Evolutionary conservation across 106 monocot genomes (phyloP).

Genomic region (Dendrobium officinale): DNA sequence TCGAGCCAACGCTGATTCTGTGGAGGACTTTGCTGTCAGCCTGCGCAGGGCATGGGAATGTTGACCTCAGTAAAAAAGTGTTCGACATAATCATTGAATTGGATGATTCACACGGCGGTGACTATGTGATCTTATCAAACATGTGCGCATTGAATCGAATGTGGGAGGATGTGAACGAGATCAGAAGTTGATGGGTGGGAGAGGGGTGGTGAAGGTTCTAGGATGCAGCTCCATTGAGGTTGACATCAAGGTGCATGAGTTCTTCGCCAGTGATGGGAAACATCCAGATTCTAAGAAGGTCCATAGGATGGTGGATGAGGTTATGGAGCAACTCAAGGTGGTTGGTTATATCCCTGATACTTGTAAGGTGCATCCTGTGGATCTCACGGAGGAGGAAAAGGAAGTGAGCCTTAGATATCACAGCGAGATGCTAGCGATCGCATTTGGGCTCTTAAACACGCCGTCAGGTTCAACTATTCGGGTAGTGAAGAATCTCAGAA

Average conservation of each 20-base stretch:
- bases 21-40: slow-evolving; percentile 68
- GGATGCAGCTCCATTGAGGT: slow-evolving; percentile 79
- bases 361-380: slow-evolving; percentile 37
- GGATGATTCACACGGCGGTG: slow-evolving; percentile 60
- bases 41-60: slow-evolving; percentile 41
- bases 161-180: slow-evolving; percentile 41
- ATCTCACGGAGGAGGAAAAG: slow-evolving; percentile 62
- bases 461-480: slow-evolving; percentile 50
- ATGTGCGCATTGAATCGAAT: slow-evolving; percentile 42
- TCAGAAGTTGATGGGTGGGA: slow-evolving; percentile 55
- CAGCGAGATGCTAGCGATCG: slow-evolving; percentile 83
- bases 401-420: slow-evolving; percentile 61
- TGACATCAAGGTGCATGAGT: slow-evolving; percentile 54
- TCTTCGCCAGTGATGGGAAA: slow-evolving; percentile 59
- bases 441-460: slow-evolving; percentile 64
- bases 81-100: slow-evolving; percentile 49
- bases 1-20: slow-evolving; percentile 49
- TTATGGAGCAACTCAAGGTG: slow-evolving; percentile 44
- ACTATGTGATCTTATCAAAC: slow-evolving; percentile 74
- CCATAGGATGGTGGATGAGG: slow-evolving; percentile 44
- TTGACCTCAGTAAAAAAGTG: slow-evolving; percentile 56
- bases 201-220: slow-evolving; percentile 50
- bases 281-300: slow-evolving; percentile 45
- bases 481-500: slow-evolving; percentile 66
- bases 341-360: slow-evolving; percentile 58